These are phyloP conservation scores for Hibiscus syriacus DNA, from an alignment of 345 rosid species.

Conservation along the genomic window DNA sequence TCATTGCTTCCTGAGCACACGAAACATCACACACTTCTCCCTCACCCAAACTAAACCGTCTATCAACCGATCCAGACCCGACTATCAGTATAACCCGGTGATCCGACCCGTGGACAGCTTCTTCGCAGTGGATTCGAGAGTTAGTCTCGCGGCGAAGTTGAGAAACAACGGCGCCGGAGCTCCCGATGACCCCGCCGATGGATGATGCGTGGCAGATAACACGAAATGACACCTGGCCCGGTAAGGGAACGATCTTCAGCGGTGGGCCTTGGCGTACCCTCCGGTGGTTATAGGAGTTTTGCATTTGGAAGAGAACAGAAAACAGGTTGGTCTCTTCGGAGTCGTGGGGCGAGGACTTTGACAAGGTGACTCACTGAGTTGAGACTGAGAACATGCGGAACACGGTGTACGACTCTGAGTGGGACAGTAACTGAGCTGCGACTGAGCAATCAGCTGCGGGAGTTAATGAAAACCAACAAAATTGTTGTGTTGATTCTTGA, in stretches of 20 bases:
- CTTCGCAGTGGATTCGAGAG: slow-evolving; percentile 31
- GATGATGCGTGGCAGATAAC: slow-evolving; percentile 34
- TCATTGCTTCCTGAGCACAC: slow-evolving; percentile 46
- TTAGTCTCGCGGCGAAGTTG: slow-evolving; percentile 30
- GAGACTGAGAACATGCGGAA: not conserved
- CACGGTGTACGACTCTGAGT: not conserved
- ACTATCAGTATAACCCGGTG: slow-evolving; percentile 34
- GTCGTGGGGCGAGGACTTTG: not conserved
- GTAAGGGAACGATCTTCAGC: slow-evolving; percentile 10
- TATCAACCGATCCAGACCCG: slow-evolving; percentile 29
- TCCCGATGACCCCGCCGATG: slow-evolving; percentile 36
- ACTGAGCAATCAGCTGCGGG: not conserved
- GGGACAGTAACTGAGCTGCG: too few relatives aligned
- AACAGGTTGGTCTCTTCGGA: not conserved
- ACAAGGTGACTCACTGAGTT: not conserved
- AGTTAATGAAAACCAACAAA: not conserved
- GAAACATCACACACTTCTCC: slow-evolving; percentile 36
- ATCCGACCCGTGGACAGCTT: slow-evolving; percentile 26
- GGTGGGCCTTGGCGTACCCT: slow-evolving; percentile 9
- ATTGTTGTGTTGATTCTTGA: not conserved
- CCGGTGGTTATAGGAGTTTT: slow-evolving; percentile 9
- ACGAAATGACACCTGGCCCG: slow-evolving; percentile 29
- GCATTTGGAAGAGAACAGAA: slow-evolving; percentile 11
- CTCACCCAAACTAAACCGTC: slow-evolving; percentile 21
- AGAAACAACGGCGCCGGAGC: slow-evolving; percentile 25